These are phyloP conservation scores for Akanthomyces muscarius DNA, from an alignment of 2,329 filamentous ascomycete genomes.

Conservation along the genomic window DNA sequence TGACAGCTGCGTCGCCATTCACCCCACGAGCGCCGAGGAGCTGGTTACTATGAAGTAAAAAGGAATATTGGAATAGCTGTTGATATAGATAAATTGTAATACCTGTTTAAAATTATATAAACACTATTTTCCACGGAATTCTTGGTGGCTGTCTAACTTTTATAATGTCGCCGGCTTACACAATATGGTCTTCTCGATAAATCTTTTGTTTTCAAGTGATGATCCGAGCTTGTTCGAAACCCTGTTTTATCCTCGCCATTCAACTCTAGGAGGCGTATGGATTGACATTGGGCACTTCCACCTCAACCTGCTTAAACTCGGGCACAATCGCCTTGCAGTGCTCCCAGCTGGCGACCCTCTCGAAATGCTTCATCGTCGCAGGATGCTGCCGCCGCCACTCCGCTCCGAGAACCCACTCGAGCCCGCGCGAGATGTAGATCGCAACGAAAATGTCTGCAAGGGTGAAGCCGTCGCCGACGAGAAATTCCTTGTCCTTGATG, in stretches of 20 bases:
- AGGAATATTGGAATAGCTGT: neutral
- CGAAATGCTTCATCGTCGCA: conserved; percentile 4
- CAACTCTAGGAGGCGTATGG: neutral
- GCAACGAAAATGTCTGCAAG: conserved; percentile 8
- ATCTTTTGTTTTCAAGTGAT: no score
- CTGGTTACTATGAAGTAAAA: conserved; percentile 60
- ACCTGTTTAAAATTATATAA: neutral
- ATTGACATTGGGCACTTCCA: neutral
- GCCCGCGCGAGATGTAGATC: conserved; percentile 6
- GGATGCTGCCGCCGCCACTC: conserved; percentile 3
- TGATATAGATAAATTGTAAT: neutral
- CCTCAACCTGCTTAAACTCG: neutral
- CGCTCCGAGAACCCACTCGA: conserved; percentile 2
- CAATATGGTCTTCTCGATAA: no score
- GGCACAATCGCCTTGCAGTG: neutral
- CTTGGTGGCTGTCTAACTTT: no score
- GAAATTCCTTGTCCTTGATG: neutral
- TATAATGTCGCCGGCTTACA: no score
- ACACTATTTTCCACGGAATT: no score
- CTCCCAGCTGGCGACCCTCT: conserved; percentile 5
- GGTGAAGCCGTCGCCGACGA: conserved; percentile 6
- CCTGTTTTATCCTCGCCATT: no score
- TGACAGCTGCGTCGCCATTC: conserved; percentile 71
- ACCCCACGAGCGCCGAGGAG: conserved; percentile 74
- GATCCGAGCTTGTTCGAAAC: no score